A percentile compares a stretch with the other conserved stretches of the same genome.
phyloP scores from a whole-genome alignment of 208 protist genomes.

The Polymyxa betae region DNA sequence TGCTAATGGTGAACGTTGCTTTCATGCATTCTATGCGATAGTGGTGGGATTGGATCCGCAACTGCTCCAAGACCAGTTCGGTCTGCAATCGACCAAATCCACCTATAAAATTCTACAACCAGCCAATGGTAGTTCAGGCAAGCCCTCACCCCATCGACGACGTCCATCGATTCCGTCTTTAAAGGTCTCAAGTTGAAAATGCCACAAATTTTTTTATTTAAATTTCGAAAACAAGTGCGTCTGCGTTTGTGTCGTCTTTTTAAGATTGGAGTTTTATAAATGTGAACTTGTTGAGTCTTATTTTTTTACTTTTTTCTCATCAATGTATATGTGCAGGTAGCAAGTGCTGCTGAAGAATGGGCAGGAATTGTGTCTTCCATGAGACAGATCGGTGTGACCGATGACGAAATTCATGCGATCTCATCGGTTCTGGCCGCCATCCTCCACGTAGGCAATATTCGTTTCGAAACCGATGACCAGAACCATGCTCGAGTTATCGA shows the following conservation, averaged over 20 bases:
- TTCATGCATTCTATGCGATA: constrained; percentile 76
- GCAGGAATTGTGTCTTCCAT: constrained; percentile 28
- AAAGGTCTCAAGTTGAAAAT: neutral
- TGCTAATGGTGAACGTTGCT: constrained; percentile 69
- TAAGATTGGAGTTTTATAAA: no score
- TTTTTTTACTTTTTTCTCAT: no score
- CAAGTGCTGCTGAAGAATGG: constrained; percentile 56
- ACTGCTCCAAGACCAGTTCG: neutral
- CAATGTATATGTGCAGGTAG: neutral
- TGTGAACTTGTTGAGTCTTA: no score
- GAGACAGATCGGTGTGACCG: constrained; percentile 26
- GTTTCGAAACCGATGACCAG: constrained; percentile 50
- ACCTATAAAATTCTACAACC: neutral
- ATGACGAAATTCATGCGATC: neutral
- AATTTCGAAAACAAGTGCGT: no score
- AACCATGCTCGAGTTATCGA: neutral
- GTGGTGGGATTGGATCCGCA: neutral
- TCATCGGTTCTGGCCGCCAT: constrained; percentile 51
- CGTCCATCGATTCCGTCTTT: constrained; percentile 13
- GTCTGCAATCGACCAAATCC: neutral
- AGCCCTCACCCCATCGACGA: neutral
- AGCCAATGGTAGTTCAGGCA: neutral
- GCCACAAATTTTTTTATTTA: no score
- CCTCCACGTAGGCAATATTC: constrained; percentile 65
- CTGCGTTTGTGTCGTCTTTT: no score